These are phyloP conservation scores for Eucalyptus marginata DNA, from an alignment of 345 rosid genomes.

Conservation along the genomic window DNA sequence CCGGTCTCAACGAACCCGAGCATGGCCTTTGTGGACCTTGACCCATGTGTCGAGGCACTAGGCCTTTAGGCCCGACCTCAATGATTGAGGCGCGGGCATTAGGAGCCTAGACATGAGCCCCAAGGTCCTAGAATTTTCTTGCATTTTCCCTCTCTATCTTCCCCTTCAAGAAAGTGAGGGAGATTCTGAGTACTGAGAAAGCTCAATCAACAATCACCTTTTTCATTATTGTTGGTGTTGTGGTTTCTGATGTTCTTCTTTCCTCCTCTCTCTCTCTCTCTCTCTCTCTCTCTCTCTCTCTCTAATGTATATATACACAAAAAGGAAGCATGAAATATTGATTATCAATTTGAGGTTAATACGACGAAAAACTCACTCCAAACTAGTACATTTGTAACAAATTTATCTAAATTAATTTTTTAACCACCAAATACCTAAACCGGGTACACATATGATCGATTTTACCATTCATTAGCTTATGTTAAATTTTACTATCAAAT, in stretches of 20 bases:
- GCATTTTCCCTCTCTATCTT: background rate
- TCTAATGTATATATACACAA: accelerated
- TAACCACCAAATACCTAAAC: too few species aligned
- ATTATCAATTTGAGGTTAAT: too few species aligned
- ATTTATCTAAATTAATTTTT: too few species aligned
- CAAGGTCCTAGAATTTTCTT: background rate
- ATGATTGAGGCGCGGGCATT: accelerated
- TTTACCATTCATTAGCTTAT: too few species aligned
- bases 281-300: too few species aligned
- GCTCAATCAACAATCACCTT: background rate
- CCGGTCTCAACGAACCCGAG: accelerated
- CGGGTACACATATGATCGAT: too few species aligned
- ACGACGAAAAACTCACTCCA: too few species aligned
- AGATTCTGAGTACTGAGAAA: background rate
- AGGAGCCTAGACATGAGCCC: background rate
- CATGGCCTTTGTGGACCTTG: background rate
- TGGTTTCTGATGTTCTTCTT: background rate
- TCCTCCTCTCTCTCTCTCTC: too few species aligned
- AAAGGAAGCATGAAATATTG: too few species aligned
- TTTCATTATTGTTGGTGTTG: background rate
- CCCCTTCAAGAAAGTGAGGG: background rate
- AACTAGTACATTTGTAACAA: too few species aligned
- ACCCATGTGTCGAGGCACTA: background rate
- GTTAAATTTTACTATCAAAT: too few species aligned
- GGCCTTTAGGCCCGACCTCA: too few species aligned